These are phyloP conservation scores for Tulasnella sp. DNA, from an alignment of 768 basidiomycete genomes.

Conservation along the genomic window DNA sequence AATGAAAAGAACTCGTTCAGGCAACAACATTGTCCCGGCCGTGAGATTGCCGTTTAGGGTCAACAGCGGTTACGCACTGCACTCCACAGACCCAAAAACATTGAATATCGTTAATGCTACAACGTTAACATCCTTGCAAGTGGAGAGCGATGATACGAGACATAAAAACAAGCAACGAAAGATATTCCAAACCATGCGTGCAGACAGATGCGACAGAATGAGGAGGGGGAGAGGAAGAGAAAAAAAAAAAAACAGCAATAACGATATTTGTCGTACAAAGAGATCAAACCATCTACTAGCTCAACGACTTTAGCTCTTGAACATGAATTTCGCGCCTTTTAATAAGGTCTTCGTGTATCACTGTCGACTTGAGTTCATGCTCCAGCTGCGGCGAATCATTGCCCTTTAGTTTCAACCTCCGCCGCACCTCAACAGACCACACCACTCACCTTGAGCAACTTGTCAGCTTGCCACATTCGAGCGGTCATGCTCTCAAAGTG, in stretches of 20 bases:
- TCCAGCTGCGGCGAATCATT: slow-evolving; percentile 44
- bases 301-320: slow-evolving; percentile 31
- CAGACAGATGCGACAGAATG: slow-evolving; percentile 2
- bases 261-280: neutral
- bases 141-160: neutral
- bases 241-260: slow-evolving; percentile 12
- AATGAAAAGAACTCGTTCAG: neutral
- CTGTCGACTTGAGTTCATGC: slow-evolving; percentile 49
- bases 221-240: too few relatives aligned
- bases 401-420: neutral
- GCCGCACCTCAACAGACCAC: neutral
- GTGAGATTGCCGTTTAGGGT: neutral
- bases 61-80: neutral
- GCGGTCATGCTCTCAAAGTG: slow-evolving; percentile 85
- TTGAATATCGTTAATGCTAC: neutral
- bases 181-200: neutral
- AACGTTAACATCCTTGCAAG: neutral
- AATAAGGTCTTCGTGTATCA: slow-evolving; percentile 55
- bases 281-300: neutral
- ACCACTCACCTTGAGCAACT: slow-evolving; percentile 70
- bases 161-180: neutral
- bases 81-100: neutral
- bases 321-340: slow-evolving; percentile 54
- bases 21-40: neutral
- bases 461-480: slow-evolving; percentile 90